These are phyloP conservation scores for Phenoliferia sp. DNA, from an alignment of 1,284 basidiomycete species.

Conservation along the genomic window DNA sequence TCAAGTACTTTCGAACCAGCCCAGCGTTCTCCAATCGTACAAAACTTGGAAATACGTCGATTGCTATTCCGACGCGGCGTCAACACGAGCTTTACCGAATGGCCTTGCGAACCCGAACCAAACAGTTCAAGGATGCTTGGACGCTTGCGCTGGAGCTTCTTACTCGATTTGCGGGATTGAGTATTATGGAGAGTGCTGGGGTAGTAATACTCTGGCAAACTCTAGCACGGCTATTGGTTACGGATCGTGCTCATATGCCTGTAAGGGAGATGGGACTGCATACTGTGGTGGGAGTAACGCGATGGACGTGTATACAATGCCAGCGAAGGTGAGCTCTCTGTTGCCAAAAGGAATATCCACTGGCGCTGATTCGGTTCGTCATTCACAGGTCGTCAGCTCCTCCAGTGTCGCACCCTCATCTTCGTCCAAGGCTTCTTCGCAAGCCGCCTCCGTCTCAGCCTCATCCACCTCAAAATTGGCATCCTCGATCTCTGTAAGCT, in stretches of 20 bases:
- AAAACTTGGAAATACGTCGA: constrained; percentile 11
- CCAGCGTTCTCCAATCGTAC: constrained; percentile 13
- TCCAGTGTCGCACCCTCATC: background rate
- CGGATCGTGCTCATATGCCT: background rate
- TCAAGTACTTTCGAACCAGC: background rate
- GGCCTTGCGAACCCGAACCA: constrained; percentile 8
- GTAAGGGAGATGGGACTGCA: background rate
- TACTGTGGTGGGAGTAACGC: background rate
- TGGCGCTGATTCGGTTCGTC: background rate
- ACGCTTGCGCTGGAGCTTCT: background rate
- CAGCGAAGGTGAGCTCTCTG: background rate
- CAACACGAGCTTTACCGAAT: constrained; percentile 13
- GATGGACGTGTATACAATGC: background rate
- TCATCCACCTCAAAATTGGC: background rate
- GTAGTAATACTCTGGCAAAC: background rate
- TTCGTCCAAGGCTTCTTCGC: background rate
- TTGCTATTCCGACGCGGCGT: constrained; percentile 23
- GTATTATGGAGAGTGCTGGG: constrained; percentile 20
- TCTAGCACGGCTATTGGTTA: background rate
- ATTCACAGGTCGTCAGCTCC: background rate
- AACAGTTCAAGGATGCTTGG: constrained; percentile 15
- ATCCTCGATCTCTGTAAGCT: background rate
- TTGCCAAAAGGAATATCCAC: too few relatives aligned
- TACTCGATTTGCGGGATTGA: constrained; percentile 13
- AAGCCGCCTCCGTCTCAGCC: background rate